Conservation (phyloP, 768 basidiomycete genomes). For the Phaffia tasmanica region DNA sequence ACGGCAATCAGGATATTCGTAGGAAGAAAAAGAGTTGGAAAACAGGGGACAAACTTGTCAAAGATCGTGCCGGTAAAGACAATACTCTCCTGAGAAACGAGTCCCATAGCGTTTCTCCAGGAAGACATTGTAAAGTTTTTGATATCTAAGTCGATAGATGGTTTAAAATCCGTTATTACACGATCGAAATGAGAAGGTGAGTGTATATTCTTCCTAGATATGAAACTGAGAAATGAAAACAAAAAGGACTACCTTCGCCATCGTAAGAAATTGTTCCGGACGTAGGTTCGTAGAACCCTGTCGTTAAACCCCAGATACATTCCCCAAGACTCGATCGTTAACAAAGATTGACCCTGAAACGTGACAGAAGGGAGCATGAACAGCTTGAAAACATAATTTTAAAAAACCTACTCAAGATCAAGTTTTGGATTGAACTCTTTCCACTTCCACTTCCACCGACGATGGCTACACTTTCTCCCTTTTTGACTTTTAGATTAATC, state of each 20-base stretch:
- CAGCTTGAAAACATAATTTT: too few relatives aligned
- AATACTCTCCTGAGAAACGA: slow-evolving; percentile 23
- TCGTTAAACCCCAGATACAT: too few relatives aligned
- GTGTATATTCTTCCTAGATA: neutral
- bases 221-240: neutral
- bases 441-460: slow-evolving; percentile 14
- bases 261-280: slow-evolving; percentile 20
- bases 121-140: slow-evolving; percentile 17
- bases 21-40: neutral
- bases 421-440: slow-evolving; percentile 24
- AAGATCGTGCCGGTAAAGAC: slow-evolving; percentile 25
- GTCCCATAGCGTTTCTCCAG: slow-evolving; percentile 24
- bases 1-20: neutral
- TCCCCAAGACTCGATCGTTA: too few relatives aligned
- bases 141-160: slow-evolving; percentile 8
- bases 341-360: too few relatives aligned
- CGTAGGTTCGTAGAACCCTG: slow-evolving; percentile 24
- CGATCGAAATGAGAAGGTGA: neutral
- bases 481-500: slow-evolving; percentile 13
- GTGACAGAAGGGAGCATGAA: too few relatives aligned
- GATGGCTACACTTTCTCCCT: slow-evolving; percentile 24
- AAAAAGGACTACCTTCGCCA: slow-evolving; percentile 11
- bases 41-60: neutral
- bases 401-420: slow-evolving; percentile 9
- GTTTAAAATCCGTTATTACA: neutral